Percentiles rank a stretch among this genome's conserved stretches.
These are phyloP conservation scores for Bryum argenteum DNA, from an alignment of 225 moss, liverwort and hornwort genomes.

Conservation along the genomic window DNA sequence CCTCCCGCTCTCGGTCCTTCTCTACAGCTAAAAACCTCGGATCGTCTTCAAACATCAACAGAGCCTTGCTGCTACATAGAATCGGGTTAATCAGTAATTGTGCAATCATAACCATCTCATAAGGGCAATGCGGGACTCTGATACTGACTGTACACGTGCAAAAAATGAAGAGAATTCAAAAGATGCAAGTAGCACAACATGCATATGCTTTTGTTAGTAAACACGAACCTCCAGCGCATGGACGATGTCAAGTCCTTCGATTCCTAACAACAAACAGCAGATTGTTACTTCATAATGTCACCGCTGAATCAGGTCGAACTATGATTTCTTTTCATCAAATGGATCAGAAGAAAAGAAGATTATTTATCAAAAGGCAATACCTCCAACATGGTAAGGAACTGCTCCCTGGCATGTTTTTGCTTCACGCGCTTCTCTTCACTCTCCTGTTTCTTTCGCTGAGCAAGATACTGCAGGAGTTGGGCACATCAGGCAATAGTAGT, in stretches of 20 bases:
- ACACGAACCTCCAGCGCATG: slow-evolving; percentile 86
- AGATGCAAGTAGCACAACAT: slow-evolving; percentile 3
- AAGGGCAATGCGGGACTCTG: background rate
- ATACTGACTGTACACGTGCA: background rate
- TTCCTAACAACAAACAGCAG: slow-evolving; percentile 53
- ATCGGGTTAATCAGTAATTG: background rate
- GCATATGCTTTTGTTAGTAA: slow-evolving; percentile 3
- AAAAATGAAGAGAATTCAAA: background rate
- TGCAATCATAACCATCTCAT: background rate
- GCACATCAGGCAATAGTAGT: slow-evolving; percentile 17
- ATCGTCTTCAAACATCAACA: slow-evolving; percentile 82
- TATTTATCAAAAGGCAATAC: slow-evolving; percentile 37
- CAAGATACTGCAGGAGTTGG: slow-evolving; percentile 69
- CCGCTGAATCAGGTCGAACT: background rate
- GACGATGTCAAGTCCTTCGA: slow-evolving; percentile 88
- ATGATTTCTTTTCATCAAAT: background rate
- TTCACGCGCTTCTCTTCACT: slow-evolving; percentile 95
- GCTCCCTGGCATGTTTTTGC: slow-evolving; percentile 96
- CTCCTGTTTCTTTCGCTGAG: slow-evolving; percentile 95
- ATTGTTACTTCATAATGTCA: slow-evolving; percentile 15
- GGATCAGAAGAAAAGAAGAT: background rate
- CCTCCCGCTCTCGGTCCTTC: slow-evolving; percentile 94
- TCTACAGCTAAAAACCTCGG: slow-evolving; percentile 78
- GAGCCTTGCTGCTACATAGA: slow-evolving; percentile 74
- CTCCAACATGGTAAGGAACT: slow-evolving; percentile 93